Base-by-base conservation (phyloP, 2,329 filamentous ascomycete species). In the Paraphoma sp. region DNA sequence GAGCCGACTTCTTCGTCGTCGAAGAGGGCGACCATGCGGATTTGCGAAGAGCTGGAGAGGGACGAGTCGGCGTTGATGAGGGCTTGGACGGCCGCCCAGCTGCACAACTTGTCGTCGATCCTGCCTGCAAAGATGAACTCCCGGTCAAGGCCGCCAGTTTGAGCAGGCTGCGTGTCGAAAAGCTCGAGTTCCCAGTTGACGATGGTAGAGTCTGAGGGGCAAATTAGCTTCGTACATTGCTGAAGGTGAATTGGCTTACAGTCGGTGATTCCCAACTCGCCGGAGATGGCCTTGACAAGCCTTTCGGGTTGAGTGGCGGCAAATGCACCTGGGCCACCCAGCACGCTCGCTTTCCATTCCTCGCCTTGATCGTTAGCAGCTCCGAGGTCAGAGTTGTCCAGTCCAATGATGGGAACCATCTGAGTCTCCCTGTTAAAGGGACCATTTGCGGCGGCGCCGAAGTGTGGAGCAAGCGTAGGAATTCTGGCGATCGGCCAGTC, bases 1-100 rank as follows among this genome's bases (percentile, higher is more conserved):
- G 91, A 96, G 58, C 95, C 95, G 59, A 99, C 96, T 77, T 99
- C 95, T 77, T 99, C 95, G 70, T 97, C 91, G 73, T 98, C 95
- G 71, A 98, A 98, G 68, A 97, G 88, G n/a, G 90, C 93, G 36
- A 95, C 91, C 53, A 97, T 83, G 79, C 96, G 96, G 77, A 98
- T 87, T 51, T 89, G 85, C n/a, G 88, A 84, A 57, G 89, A 85
- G 9, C 81, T 75, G 1, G 84, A 80, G 42, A 72, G 64, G 76
- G 81, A 76, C 1, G 81, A 73, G 9, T 83, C 70, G 17, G 77
- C 87, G 48, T 89, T 87, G 29, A 97, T 82, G 0, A 99, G 87
- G 3, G 87, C 93, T 76, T 93, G 88, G 50, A 97, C 84, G 7
- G 95, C 94, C 7, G 93, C 87, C 88, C 92, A 98, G 31, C 91